A percentile compares a stretch with the other conserved stretches of the same genome.
These are phyloP conservation scores for Talaromyces funiculosus DNA, from an alignment of 2,329 filamentous ascomycete genomes.

Conservation along the genomic window DNA sequence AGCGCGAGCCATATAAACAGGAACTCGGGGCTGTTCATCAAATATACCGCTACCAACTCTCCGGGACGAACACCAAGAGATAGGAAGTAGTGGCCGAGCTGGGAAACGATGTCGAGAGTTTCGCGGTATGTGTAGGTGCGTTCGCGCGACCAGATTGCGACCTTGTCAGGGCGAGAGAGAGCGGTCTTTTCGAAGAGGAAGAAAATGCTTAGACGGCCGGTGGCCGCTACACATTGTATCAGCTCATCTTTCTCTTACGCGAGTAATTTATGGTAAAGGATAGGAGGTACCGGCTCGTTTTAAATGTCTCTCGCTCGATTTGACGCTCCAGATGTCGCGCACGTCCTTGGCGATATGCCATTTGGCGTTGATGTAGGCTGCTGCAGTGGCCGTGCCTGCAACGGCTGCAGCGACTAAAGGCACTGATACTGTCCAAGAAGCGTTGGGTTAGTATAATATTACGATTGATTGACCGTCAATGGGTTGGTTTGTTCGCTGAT, in stretches of 20 bases:
- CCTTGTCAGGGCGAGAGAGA: constrained; percentile 46
- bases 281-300: constrained; percentile 43
- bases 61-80: constrained; percentile 53
- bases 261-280: neutral
- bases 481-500: no score
- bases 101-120: constrained; percentile 51
- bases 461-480: neutral
- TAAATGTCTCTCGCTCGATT: neutral
- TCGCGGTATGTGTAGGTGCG: constrained; percentile 57
- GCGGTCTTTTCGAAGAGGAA: constrained; percentile 59
- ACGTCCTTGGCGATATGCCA: constrained; percentile 62
- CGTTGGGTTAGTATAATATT: neutral
- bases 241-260: no score
- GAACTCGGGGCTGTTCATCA: constrained; percentile 64
- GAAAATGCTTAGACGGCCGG: constrained; percentile 56
- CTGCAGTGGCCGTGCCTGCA: constrained; percentile 23
- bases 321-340: constrained; percentile 13
- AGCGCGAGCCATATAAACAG: constrained; percentile 60
- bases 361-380: constrained; percentile 54
- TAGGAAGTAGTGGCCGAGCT: constrained; percentile 59
- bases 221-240: constrained; percentile 15
- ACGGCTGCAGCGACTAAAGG: constrained; percentile 21
- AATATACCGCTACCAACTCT: constrained; percentile 60
- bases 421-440: neutral
- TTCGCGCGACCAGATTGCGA: constrained; percentile 63